Evolutionary conservation across 2,329 filamentous ascomycete genomes (phyloP), one percentile per base, ranked within the genome.

Genomic region (Apiospora kogelbergensis): DNA sequence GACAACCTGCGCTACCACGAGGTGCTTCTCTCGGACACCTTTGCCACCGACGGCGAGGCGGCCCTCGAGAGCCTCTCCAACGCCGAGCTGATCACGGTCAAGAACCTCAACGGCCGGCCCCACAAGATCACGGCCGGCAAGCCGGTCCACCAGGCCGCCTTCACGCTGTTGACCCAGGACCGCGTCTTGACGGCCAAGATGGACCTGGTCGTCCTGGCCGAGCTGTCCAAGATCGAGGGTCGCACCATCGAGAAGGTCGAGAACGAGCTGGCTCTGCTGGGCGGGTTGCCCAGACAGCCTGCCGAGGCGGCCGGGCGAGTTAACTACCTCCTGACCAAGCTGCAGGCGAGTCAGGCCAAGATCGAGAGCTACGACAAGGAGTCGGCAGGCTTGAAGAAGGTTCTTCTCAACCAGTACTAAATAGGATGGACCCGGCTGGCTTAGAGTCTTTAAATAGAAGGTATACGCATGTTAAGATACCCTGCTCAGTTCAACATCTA

Each of bases 111-210:
- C 63, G 95, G 96, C 0, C 90, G 94, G 0, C 95, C 96, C 0
- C 89, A 90, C 69, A 85, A 84, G 41, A 92, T 98, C 78, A 90
- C 87, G 67, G 91, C 94, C 0, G 94, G 94, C 26, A 94, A 93
- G 76, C 95, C 95, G 0, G 91, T 98, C 33, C 97, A 95, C 80
- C 89, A 90, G 69, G 90, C 95, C 1, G 95, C 95, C 0, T 98
- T 98, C 81, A 85, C 86, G 70, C 84, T 88, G 45, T 82, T 98
- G 45, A 86, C 90, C 0, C 82, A 88, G 63, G 95, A 98, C 77
- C 84, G 85, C 7, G 93, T 94, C 0, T 84, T 98, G 53, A 85
- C 86, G 53, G 91, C 92, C 44, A 89, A 90, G 72, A 88, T 98
- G 79, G 91, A 94, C 75, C 82, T 97, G 13, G 87, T 88, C 0